phyloP scores from a whole-genome alignment of 306 rosid genomes.

The Trichosanthes cucumerina region DNA sequence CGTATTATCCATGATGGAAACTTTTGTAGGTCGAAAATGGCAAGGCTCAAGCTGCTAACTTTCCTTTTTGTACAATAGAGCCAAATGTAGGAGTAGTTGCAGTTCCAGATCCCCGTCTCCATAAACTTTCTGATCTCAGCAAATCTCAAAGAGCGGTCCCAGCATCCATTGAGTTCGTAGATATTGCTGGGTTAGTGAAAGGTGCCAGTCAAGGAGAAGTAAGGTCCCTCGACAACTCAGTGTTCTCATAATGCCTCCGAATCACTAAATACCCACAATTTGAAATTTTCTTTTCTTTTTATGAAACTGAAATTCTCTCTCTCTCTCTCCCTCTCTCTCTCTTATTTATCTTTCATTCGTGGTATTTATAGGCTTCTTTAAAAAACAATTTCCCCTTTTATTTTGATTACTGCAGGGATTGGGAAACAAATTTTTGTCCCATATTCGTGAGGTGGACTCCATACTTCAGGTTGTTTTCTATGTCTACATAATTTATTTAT shows the following conservation, averaged over 20 bases:
- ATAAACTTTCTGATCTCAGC: conserved; percentile 80
- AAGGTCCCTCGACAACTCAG: conserved; percentile 1
- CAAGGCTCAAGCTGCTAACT: conserved; percentile 97
- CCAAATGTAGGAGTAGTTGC: conserved; percentile 98
- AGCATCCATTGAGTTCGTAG: conserved; percentile 91
- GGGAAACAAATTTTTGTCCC: conserved; percentile 87
- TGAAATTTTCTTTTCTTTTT: not conserved
- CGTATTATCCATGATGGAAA: conserved; percentile 5
- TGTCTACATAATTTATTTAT: not conserved
- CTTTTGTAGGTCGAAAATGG: conserved; percentile 85
- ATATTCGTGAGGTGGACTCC: conserved; percentile 95
- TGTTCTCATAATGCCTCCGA: not conserved
- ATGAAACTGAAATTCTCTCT: too few species aligned
- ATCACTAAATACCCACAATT: not conserved
- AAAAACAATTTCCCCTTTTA: not conserved
- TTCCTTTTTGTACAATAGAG: conserved; percentile 96
- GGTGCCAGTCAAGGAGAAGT: conserved; percentile 99
- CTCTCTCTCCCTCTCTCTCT: too few species aligned
- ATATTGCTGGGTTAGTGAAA: conserved; percentile 94
- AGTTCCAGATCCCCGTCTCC: conserved; percentile 88
- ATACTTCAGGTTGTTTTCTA: conserved; percentile 67
- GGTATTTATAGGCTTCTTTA: not conserved
- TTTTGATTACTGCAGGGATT: conserved; percentile 58
- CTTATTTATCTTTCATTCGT: not conserved
- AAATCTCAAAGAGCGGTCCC: conserved; percentile 80